Base-by-base conservation (phyloP, 129 eudicot species). In the Chrysanthemum makinoi region DNA sequence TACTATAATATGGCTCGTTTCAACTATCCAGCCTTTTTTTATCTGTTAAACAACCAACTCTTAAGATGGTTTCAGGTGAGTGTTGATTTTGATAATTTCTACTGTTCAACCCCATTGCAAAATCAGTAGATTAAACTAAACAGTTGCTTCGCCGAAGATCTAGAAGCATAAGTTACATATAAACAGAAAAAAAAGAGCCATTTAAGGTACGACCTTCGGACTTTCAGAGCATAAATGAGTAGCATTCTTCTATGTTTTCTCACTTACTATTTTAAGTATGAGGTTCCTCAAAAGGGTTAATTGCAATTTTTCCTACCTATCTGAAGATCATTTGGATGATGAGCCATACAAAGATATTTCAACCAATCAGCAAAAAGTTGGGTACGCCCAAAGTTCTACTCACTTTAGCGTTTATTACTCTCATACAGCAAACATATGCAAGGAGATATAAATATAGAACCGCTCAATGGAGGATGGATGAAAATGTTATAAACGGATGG, bases 91-190 rank as follows among this genome's bases (percentile, higher is more conserved):
- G 26, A 43, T 46, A 17, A n/a, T 9, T 5, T 50, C 4, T 28
- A 28, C 33, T 28, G 33, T 50, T 14, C 20, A 49, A 68, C 47
- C 72, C 49, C 18, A 9, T 68, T 28, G 39, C n/a, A 13, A 16
- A 39, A 63, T 43, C 51, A 39, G 51, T 63, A 64, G 26, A 50
- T 39, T 64, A 39, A 64, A 39, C 28, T 39, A 61, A 60, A 62
- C n/a, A 18, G 18, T 24, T 61, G 47, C 50, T 63, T 63, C 26
- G 2, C 9, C 3, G 67, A 28, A 66, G 6, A 26, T 22, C 26
- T 18, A 47, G 33, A 19, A 57, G 62, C 5, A 44, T 19, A n/a
- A 18, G 26, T 44, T 66, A 22, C 33, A 66, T 66, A 66, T 22
- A 6, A 24, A 66, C 59, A 22, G 43, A 47, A 66, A 5, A n/a